These are phyloP conservation scores for Fusarium sp. DNA, from an alignment of 2,329 filamentous ascomycete species.

Conservation along the genomic window DNA sequence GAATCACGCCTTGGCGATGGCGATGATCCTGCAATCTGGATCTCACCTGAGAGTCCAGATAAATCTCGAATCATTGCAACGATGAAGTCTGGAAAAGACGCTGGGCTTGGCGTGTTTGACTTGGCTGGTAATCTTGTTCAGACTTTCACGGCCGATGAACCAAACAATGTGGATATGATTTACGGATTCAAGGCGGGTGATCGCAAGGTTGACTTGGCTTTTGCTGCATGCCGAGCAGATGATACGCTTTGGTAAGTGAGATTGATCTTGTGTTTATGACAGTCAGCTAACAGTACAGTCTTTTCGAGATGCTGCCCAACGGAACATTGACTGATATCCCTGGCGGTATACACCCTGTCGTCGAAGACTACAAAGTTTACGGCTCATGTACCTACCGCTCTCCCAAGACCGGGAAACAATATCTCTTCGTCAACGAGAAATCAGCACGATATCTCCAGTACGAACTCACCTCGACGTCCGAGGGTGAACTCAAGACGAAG, in stretches of 20 bases:
- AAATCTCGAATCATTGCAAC: slow-evolving; percentile 66
- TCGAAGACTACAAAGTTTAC: slow-evolving; percentile 62
- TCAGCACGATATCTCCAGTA: slow-evolving; percentile 67
- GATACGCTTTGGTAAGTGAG: slow-evolving; percentile 64
- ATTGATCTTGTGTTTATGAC: accelerated
- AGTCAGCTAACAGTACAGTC: slow-evolving; percentile 50
- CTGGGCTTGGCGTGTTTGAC: slow-evolving; percentile 64
- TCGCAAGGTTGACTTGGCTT: slow-evolving; percentile 61
- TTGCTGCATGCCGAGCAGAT: slow-evolving; percentile 64
- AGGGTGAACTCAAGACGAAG: slow-evolving; percentile 59
- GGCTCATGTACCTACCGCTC: slow-evolving; percentile 67
- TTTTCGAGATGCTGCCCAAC: slow-evolving; percentile 63
- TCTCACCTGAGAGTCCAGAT: slow-evolving; percentile 56
- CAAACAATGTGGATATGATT: slow-evolving; percentile 68
- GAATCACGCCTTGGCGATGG: slow-evolving; percentile 60
- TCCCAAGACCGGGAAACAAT: slow-evolving; percentile 60
- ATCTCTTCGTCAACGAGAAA: slow-evolving; percentile 68
- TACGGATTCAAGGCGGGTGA: slow-evolving; percentile 61
- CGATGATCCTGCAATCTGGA: slow-evolving; percentile 64
- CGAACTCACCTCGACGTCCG: slow-evolving; percentile 58
- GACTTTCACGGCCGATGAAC: slow-evolving; percentile 59
- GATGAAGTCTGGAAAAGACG: slow-evolving; percentile 63
- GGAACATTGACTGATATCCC: slow-evolving; percentile 59
- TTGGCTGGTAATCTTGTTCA: slow-evolving; percentile 63
- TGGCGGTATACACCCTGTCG: slow-evolving; percentile 62